These are phyloP conservation scores for Sclerotinia glacialis DNA, from an alignment of 2,329 filamentous ascomycete genomes.

Conservation along the genomic window DNA sequence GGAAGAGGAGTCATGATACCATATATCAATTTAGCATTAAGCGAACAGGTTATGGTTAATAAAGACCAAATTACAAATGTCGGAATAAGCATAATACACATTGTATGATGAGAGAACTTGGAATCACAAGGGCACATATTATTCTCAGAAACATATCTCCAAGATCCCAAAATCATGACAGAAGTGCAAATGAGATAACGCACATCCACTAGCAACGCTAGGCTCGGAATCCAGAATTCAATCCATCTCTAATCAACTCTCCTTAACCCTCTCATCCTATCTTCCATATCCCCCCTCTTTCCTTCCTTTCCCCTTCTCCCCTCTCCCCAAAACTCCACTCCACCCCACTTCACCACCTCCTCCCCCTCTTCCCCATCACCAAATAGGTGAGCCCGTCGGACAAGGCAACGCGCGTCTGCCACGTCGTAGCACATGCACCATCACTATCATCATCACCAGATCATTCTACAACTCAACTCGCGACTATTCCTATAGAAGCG, in stretches of 20 bases:
- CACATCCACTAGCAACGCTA: background rate
- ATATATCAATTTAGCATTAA: background rate
- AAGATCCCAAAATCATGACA: background rate
- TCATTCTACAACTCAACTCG: conserved; percentile 28
- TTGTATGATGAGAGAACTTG: background rate
- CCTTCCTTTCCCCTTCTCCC: background rate
- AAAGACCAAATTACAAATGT: background rate
- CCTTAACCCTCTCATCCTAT: background rate
- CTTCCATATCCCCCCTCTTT: background rate
- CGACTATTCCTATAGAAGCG: conserved; percentile 20
- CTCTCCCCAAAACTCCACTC: background rate
- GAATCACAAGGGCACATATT: too few relatives aligned
- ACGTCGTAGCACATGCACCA: conserved; percentile 25
- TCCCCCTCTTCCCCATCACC: too few relatives aligned
- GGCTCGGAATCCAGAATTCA: background rate
- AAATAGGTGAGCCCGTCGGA: conserved; percentile 11
- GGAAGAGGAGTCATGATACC: conserved; percentile 35
- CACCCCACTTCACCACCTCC: too few relatives aligned
- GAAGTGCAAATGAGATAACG: background rate
- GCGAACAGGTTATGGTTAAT: background rate
- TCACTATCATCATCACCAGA: conserved; percentile 26
- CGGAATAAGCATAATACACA: too few relatives aligned
- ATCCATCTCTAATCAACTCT: background rate
- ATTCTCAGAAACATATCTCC: background rate
- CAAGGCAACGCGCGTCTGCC: conserved; percentile 26